These are phyloP conservation scores for Quercus berberidifolia DNA, from an alignment of 306 rosid species.

Conservation along the genomic window DNA sequence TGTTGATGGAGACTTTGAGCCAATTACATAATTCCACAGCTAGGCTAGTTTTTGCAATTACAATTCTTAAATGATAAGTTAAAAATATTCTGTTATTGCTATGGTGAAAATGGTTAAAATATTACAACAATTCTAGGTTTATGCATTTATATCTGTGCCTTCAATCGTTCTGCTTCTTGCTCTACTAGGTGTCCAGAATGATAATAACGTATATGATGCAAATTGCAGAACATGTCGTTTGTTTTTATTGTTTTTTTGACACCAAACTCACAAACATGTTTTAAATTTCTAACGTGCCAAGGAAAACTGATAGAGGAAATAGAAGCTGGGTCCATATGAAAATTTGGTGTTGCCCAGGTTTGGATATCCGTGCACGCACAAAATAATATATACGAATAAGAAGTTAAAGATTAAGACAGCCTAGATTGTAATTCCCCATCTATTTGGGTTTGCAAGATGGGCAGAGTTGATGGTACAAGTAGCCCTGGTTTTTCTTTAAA, in stretches of 20 bases:
- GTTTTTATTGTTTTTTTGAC: background rate
- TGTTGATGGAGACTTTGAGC: background rate
- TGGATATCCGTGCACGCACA: conserved; percentile 5
- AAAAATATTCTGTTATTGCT: too few species aligned
- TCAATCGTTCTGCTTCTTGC: background rate
- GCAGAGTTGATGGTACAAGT: background rate
- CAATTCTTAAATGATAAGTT: too few species aligned
- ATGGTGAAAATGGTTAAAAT: too few species aligned
- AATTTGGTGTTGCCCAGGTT: background rate
- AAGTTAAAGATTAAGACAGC: background rate
- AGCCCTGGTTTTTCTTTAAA: background rate
- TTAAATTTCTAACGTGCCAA: background rate
- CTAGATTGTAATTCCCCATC: background rate
- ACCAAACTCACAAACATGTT: background rate
- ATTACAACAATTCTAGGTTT: too few species aligned
- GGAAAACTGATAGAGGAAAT: background rate
- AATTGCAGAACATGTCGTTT: background rate
- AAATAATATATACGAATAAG: background rate
- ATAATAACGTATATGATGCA: background rate
- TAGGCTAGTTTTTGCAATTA: too few species aligned
- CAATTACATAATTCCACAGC: too few species aligned
- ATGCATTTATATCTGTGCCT: too few species aligned
- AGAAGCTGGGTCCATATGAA: background rate
- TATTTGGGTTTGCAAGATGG: background rate
- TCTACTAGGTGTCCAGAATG: background rate